These are phyloP conservation scores for Diplosphaera chodatii DNA, from an alignment of 139 green algal species.

Conservation along the genomic window DNA sequence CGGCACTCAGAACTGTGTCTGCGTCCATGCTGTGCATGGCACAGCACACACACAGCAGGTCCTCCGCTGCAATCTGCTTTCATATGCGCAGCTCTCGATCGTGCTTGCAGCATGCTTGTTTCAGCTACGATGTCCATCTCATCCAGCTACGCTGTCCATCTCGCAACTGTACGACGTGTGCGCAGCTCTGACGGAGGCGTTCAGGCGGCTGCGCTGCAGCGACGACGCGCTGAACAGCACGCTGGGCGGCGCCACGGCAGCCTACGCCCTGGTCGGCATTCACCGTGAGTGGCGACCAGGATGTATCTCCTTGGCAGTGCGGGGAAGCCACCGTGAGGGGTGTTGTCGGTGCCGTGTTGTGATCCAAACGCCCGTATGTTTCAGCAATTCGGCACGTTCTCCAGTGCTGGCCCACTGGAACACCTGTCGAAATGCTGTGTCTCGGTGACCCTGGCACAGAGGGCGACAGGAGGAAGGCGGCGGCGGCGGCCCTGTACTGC, in stretches of 20 bases:
- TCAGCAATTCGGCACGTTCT: background rate
- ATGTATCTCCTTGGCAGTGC: too few relatives aligned
- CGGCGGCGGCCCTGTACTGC: background rate
- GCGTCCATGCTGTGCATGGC: background rate
- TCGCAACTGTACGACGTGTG: too few relatives aligned
- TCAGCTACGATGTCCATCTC: background rate
- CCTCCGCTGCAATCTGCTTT: background rate
- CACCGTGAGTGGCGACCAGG: conserved; percentile 12
- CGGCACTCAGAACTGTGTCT: too few relatives aligned
- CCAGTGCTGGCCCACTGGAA: too few relatives aligned
- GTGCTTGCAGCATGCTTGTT: background rate
- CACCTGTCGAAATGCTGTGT: background rate
- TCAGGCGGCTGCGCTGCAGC: conserved; percentile 8
- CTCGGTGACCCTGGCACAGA: background rate
- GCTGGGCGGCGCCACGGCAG: conserved; percentile 14
- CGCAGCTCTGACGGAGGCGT: conserved; percentile 22
- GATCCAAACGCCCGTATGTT: too few relatives aligned
- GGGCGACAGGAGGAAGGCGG: background rate
- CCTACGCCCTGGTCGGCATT: conserved; percentile 23
- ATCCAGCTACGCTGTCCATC: background rate
- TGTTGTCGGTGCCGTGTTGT: too few relatives aligned
- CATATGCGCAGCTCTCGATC: too few relatives aligned
- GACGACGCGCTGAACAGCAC: conserved; percentile 23
- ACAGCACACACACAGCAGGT: background rate
- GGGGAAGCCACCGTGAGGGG: too few relatives aligned